Base-by-base conservation (phyloP, 371 early-diverging fungal species). In the Actinomortierella ambigua region DNA sequence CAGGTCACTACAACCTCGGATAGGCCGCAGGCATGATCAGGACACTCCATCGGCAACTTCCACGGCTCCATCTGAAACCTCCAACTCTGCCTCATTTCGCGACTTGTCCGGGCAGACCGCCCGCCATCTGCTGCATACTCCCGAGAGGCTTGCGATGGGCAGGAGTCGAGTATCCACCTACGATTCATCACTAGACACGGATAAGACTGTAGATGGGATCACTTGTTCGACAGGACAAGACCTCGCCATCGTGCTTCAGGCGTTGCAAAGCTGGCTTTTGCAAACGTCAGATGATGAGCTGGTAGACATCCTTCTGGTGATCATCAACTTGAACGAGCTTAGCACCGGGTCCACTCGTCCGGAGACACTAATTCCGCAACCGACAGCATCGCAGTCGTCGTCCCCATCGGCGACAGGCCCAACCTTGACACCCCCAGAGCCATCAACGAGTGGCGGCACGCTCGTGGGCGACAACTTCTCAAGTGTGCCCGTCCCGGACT, bases 291-390 rank as follows among this genome's bases (percentile, higher is more conserved):
- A 53, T 8, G 24, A n/a, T 8, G 63, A 73, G 27, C 55, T 63
- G 9, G 63, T 63, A 43, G 73, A 73, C 22, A 57, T 66, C 1
- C 20, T 73, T 15, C 28, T 66, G 4, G 28, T 73, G 15, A 50
- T 73, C n/a, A 59, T 73, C 40, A 73, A 73, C 39, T 51, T 73
- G 22, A 73, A 73, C 41, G 67, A 73, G 28, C 50, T 73, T 14
- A 53, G 39, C 23, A 59, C 50, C 4, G 11, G 7, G 34, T 34
- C 34, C 34, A 59, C 46, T 34, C 57, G 56, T 22, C 54, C 55
- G 9, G 63, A 55, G 27, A 46, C 56, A 20, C 48, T 53, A 3
- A 28, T n/a, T 18, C 53, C 58, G 15, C 52, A 63, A 4, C 15
- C 53, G 2, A 40, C 53, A 1, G 23, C 55, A 8, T 22, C 68